Conservation (phyloP, 1,284 basidiomycete species). For the Rhodotorula sp. region DNA sequence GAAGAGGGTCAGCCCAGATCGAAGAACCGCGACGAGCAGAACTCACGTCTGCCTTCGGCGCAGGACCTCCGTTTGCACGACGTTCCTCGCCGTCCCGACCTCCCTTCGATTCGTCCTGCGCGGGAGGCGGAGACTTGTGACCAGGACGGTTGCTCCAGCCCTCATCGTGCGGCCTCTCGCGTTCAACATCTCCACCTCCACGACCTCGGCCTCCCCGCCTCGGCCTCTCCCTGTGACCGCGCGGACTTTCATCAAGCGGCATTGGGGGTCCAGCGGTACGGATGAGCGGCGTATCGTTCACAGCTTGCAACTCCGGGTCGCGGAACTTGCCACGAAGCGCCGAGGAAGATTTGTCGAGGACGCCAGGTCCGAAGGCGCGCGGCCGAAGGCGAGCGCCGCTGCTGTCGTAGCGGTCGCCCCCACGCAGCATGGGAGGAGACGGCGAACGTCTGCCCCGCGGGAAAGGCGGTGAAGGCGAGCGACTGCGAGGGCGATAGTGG, state of each 20-base stretch:
- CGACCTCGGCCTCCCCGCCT: not conserved
- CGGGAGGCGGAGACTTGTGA: no score
- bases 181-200: not conserved
- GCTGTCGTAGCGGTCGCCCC: not conserved
- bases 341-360: conserved; percentile 6
- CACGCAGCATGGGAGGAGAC: not conserved
- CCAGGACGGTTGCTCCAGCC: not conserved
- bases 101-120: no score
- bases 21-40: not conserved
- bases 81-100: not conserved
- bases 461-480: conserved; percentile 1
- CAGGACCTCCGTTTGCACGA: not conserved
- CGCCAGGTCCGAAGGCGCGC: not conserved
- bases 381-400: not conserved
- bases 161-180: not conserved
- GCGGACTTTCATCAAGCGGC: no score
- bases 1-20: not conserved
- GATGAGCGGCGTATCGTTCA: not conserved
- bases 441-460: not conserved
- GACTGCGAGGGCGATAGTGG: not conserved
- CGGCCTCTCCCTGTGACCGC: not conserved
- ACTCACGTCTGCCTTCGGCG: not conserved
- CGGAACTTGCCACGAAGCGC: conserved; percentile 1
- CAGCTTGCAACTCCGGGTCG: conserved; percentile 1
- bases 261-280: conserved; percentile 8